Base-by-base conservation (phyloP, 176 grass and related monocot genomes). In the Bromus sterilis region DNA sequence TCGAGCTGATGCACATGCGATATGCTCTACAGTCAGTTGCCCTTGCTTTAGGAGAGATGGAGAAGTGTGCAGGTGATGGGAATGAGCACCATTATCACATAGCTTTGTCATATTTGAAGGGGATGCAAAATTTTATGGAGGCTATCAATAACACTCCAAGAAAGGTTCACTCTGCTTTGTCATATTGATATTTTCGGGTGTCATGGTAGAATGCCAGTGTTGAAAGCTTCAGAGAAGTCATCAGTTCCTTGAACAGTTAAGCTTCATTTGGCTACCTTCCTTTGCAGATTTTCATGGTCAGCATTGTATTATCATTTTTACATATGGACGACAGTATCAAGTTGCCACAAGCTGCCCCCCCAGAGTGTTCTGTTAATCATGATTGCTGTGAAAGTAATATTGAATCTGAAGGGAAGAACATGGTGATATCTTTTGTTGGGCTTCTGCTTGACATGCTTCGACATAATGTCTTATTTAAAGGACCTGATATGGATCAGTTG, bases 1-100 rank as follows among this genome's bases (percentile, higher is more conserved):
- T 98, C 31, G 95, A 94, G 85, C 90, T 98, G 58, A 76, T 98
- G 88, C 92, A 93, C 80, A 98, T 98, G 95, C 57, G 86, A 42
- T 98, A 93, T 93, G 88, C 84, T 83, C 90, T 98, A 79, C 92
- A 98, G 67, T 98, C 90, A 60, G 83, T 84, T 79, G 84, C 70
- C 4, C 91, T 98, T 86, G 86, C 95, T 91, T 65, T 98, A 65
- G 91, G 90, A 81, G 86, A 83, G 77, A 94, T 98, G 86, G 95
- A 90, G 75, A 89, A 77, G 77, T 80, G 81, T 76, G 26, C 75
- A 76, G 58, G 39, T 74, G 80, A 80, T 70, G 88, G 82, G 67
- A 79, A 83, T 85, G 83, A 87, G 16, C 64, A 69, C 60, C 82
- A 94, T 77, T 92, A 81, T 89, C 87, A 75, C 68, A 85, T 75